These are phyloP conservation scores for Ogataea parapolymorpha DNA, from an alignment of 805 yeast genomes.

Conservation along the genomic window DNA sequence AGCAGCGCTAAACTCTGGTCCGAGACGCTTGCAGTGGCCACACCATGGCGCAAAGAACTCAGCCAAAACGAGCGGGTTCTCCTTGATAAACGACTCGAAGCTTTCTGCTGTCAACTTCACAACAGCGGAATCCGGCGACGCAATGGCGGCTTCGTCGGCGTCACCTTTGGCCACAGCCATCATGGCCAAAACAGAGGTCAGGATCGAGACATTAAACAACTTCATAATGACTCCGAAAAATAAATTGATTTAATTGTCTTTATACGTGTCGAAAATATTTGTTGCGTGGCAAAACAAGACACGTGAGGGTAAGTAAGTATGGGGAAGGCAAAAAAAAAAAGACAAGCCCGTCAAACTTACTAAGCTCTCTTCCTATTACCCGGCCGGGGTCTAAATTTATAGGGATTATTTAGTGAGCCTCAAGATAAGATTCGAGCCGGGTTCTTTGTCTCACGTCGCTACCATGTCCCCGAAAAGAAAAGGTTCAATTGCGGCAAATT, in stretches of 20 bases:
- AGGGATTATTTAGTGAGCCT: background rate
- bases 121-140: conserved; percentile 83
- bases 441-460: conserved; percentile 1
- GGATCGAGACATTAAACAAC: conserved; percentile 36
- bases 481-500: background rate
- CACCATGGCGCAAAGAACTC: conserved; percentile 98
- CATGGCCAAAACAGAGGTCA: conserved; percentile 41
- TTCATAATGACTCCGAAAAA: conserved; percentile 32
- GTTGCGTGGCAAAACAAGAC: conserved; percentile 4
- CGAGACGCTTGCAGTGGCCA: conserved; percentile 89
- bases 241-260: background rate
- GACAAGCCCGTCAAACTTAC: background rate
- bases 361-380: background rate
- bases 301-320: conserved; percentile 1
- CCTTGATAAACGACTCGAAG: conserved; percentile 62
- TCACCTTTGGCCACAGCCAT: conserved; percentile 26
- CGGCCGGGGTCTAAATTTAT: background rate
- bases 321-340: background rate
- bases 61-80: conserved; percentile 75
- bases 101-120: conserved; percentile 67
- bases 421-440: background rate
- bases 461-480: conserved; percentile 7
- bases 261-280: background rate
- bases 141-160: conserved; percentile 57
- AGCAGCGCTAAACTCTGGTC: conserved; percentile 76